A percentile compares a stretch with the other conserved stretches of the same genome.
These are phyloP conservation scores for Xylaria arbuscula DNA, from an alignment of 2,329 filamentous ascomycete genomes.

Conservation along the genomic window DNA sequence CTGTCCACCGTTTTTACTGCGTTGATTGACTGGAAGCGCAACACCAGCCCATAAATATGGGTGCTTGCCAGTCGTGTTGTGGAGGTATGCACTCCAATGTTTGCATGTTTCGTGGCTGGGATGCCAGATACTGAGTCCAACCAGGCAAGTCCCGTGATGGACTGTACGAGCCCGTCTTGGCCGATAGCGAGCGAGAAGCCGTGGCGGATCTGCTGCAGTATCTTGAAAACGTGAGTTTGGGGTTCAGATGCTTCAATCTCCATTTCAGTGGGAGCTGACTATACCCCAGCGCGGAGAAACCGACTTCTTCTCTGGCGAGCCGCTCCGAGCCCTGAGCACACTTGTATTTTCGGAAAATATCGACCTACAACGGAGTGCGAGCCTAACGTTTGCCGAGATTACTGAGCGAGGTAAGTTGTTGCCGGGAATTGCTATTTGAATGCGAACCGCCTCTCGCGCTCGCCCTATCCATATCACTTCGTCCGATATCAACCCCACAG, in stretches of 20 bases:
- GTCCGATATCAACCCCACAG: not conserved
- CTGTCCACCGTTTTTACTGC: conserved; percentile 6
- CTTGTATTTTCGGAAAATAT: conserved; percentile 99
- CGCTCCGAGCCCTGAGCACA: conserved; percentile 91
- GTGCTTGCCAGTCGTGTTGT: conserved; percentile 53
- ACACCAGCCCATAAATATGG: conserved; percentile 46
- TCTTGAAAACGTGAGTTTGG: conserved; percentile 84
- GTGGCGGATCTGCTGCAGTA: conserved; percentile 95
- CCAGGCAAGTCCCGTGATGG: conserved; percentile 81
- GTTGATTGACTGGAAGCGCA: conserved; percentile 21
- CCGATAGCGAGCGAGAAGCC: conserved; percentile 95
- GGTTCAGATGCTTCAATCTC: conserved; percentile 9
- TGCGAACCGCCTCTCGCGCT: not conserved
- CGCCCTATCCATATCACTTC: not conserved
- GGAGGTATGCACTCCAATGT: conserved; percentile 47
- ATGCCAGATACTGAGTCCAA: conserved; percentile 47
- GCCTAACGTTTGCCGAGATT: conserved; percentile 98
- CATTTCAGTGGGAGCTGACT: conserved; percentile 47
- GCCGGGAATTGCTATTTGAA: conserved; percentile 1
- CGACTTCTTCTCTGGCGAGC: conserved; percentile 97
- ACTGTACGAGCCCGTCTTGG: conserved; percentile 86
- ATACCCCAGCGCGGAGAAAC: conserved; percentile 84
- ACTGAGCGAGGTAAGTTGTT: conserved; percentile 85
- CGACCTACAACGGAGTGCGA: conserved; percentile 95
- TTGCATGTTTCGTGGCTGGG: conserved; percentile 17